A percentile compares a stretch with the other conserved stretches of the same genome.
Evolutionary conservation across 331 rosid genomes (phyloP).

Genomic region (Malus hybrid): DNA sequence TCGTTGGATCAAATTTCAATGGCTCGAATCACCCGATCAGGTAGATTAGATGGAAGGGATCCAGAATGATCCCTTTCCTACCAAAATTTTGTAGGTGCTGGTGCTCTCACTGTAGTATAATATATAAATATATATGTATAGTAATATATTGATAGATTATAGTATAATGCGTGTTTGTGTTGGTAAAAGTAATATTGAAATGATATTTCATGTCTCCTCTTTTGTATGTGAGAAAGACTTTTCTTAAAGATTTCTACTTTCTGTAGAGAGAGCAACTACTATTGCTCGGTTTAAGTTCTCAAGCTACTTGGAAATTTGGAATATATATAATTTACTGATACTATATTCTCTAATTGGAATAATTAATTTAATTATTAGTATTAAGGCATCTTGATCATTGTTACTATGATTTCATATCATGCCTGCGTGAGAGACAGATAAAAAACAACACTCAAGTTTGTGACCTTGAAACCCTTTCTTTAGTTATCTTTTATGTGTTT

Average conservation of each 20-base stretch:
- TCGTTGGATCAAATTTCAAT: too few relatives aligned
- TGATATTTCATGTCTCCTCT: constrained; percentile 33
- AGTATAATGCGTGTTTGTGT: constrained; percentile 35
- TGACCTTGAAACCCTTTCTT: neutral
- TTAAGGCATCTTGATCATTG: constrained; percentile 35
- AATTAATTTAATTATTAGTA: constrained; percentile 27
- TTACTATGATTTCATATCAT: constrained; percentile 53
- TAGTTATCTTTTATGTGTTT: neutral
- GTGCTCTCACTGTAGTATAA: constrained; percentile 7
- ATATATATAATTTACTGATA: neutral
- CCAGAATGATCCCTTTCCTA: rapidly evolving
- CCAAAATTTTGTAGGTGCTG: constrained; percentile 7
- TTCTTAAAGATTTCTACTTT: constrained; percentile 19
- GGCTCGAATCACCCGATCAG: too few relatives aligned
- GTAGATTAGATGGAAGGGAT: too few relatives aligned
- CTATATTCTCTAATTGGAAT: constrained; percentile 19
- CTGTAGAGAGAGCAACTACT: neutral
- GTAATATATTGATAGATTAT: neutral
- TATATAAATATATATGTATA: neutral
- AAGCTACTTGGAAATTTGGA: neutral
- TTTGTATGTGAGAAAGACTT: constrained; percentile 25
- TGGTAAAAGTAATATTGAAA: constrained; percentile 42
- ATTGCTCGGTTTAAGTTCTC: neutral
- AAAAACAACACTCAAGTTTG: constrained; percentile 8
- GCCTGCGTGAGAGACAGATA: constrained; percentile 58